Evolutionary conservation across 208 protist species (phyloP).

Genomic region (Trichomonas tenax): DNA sequence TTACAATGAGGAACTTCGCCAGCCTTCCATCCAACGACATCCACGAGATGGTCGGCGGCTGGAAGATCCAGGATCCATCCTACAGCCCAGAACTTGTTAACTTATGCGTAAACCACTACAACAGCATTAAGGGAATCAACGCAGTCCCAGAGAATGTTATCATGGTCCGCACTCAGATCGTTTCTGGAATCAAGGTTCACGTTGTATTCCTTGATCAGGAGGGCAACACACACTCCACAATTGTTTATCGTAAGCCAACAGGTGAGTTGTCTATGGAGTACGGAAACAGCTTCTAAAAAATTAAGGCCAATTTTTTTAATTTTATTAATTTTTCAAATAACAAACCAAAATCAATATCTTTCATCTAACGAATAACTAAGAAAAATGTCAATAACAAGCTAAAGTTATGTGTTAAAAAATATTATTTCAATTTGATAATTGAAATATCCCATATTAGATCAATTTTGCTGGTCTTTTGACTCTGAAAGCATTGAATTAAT

Average conservation of each 20-base stretch:
- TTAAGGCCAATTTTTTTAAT: not conserved
- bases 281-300: not conserved
- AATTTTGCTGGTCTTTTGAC: too few relatives aligned
- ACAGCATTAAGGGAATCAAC: not conserved
- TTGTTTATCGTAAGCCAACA: not conserved
- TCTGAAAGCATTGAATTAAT: too few relatives aligned
- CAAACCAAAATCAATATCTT: too few relatives aligned
- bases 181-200: not conserved
- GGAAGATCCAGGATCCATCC: not conserved
- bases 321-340: too few relatives aligned
- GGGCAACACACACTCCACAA: not conserved
- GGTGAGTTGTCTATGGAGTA: not conserved
- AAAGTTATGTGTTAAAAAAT: too few relatives aligned
- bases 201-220: not conserved
- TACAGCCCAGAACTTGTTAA: not conserved
- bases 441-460: too few relatives aligned
- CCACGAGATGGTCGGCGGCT: not conserved
- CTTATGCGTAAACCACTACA: not conserved
- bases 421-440: too few relatives aligned
- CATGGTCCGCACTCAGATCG: not conserved
- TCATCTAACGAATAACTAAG: too few relatives aligned
- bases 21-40: not conserved
- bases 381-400: too few relatives aligned
- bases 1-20: not conserved
- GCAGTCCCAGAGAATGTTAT: not conserved